phyloP scores from a whole-genome alignment of 2,329 filamentous ascomycete genomes.

The Beauveria sp. region DNA sequence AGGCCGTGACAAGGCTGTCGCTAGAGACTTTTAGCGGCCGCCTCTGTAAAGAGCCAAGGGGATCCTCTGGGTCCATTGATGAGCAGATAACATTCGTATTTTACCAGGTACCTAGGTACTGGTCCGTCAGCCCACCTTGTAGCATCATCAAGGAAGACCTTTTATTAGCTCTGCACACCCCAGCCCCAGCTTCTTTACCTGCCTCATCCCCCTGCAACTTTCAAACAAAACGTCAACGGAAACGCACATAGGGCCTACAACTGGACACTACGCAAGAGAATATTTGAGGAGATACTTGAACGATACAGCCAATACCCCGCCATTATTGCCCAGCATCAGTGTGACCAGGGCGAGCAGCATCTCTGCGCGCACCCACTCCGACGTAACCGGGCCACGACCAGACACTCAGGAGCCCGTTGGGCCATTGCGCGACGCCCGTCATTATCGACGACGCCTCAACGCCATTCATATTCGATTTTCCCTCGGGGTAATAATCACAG shows the following conservation, averaged over 20 bases:
- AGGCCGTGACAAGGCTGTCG: not conserved
- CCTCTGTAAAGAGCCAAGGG: not conserved
- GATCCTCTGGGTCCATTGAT: not conserved
- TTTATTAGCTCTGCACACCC: not conserved
- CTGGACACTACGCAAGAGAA: not conserved
- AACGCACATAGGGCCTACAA: not conserved
- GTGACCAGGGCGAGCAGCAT: not conserved
- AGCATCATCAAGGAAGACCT: not conserved
- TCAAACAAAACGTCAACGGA: not conserved
- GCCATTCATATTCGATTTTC: not conserved
- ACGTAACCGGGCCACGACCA: not conserved
- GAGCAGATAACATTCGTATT: too few species aligned
- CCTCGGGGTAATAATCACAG: not conserved
- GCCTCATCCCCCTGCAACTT: not conserved
- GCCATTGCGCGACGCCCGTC: not conserved
- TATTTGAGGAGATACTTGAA: not conserved
- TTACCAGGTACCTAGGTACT: too few species aligned
- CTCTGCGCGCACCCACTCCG: not conserved
- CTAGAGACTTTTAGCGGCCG: conserved; percentile 2
- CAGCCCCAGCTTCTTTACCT: not conserved
- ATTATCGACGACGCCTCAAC: not conserved
- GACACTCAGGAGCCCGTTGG: not conserved
- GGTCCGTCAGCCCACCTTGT: not conserved
- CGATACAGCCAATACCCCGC: not conserved
- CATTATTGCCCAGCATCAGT: not conserved